These are phyloP conservation scores for Wickerhamomyces subpelliculosus DNA, from an alignment of 805 yeast genomes.

Conservation along the genomic window DNA sequence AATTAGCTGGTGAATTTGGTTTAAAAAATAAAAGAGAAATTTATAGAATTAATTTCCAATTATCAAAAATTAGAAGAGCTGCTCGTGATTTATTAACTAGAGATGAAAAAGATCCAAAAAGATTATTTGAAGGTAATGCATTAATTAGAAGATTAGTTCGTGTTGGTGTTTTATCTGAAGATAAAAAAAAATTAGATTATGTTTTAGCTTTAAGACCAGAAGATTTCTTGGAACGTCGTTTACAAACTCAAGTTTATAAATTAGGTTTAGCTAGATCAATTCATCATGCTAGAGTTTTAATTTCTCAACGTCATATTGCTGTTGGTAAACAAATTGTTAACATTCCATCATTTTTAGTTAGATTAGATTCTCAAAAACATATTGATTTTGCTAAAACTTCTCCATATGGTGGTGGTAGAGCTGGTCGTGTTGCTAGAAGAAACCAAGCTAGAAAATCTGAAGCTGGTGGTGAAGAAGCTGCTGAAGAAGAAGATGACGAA, in stretches of 20 bases:
- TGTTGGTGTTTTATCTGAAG: constrained; percentile 98
- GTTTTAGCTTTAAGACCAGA: constrained; percentile 96
- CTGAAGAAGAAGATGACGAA: constrained; percentile 72
- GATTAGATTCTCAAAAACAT: constrained; percentile 99
- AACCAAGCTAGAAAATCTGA: constrained; percentile 46
- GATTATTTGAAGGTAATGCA: constrained; percentile 99
- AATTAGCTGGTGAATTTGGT: constrained; percentile 99
- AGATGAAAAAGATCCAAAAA: constrained; percentile 99
- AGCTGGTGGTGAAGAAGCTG: constrained; percentile 52
- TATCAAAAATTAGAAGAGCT: constrained; percentile 99
- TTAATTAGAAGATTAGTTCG: constrained; percentile 99
- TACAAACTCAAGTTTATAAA: constrained; percentile 99
- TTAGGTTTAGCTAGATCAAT: constrained; percentile 98
- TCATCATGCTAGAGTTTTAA: constrained; percentile 99
- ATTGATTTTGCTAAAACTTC: constrained; percentile 98
- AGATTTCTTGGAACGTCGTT: constrained; percentile 99
- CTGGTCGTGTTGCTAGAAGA: constrained; percentile 98
- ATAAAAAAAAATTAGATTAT: constrained; percentile 99
- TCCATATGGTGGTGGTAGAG: constrained; percentile 99
- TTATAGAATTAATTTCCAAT: constrained; percentile 99
- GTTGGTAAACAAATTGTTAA: constrained; percentile 99
- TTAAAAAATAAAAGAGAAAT: constrained; percentile 99
- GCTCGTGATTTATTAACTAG: constrained; percentile 99
- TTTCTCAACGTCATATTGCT: constrained; percentile 98
- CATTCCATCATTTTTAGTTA: constrained; percentile 99